Conservation (phyloP, 2,329 filamentous ascomycete species). For the Alternaria postmessia region DNA sequence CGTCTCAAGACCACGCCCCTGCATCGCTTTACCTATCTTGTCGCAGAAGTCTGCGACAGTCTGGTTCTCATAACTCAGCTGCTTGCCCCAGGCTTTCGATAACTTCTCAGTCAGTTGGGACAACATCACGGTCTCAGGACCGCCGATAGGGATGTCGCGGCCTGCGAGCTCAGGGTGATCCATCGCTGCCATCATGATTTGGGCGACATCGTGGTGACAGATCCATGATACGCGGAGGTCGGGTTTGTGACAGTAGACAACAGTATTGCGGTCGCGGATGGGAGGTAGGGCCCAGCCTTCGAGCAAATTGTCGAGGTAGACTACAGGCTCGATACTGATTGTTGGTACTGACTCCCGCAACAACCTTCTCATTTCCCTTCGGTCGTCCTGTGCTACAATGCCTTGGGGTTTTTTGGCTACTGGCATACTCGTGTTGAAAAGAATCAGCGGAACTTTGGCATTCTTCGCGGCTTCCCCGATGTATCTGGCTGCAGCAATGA, state of each 20-base stretch:
- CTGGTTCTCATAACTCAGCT: slow-evolving; percentile 46
- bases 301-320: slow-evolving; percentile 52
- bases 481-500: slow-evolving; percentile 29
- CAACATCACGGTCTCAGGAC: slow-evolving; percentile 48
- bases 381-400: slow-evolving; percentile 43
- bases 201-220: slow-evolving; percentile 52
- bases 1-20: slow-evolving; percentile 46
- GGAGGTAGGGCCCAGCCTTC: slow-evolving; percentile 52
- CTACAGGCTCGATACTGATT: slow-evolving; percentile 50
- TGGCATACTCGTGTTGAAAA: slow-evolving; percentile 45
- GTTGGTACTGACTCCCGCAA: slow-evolving; percentile 44
- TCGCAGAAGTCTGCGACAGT: slow-evolving; percentile 38
- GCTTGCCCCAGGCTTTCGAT: slow-evolving; percentile 43
- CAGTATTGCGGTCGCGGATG: slow-evolving; percentile 44
- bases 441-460: slow-evolving; percentile 24
- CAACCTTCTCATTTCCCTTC: slow-evolving; percentile 40
- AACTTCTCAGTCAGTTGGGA: slow-evolving; percentile 46
- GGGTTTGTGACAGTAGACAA: slow-evolving; percentile 54
- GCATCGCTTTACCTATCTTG: slow-evolving; percentile 44
- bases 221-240: slow-evolving; percentile 52
- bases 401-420: slow-evolving; percentile 30
- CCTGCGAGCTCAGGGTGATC: slow-evolving; percentile 45
- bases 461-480: slow-evolving; percentile 32
- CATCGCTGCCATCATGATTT: slow-evolving; percentile 51
- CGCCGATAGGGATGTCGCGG: slow-evolving; percentile 47